Conservation (phyloP, 176 grass and related monocot genomes). For the Otatea glauca region DNA sequence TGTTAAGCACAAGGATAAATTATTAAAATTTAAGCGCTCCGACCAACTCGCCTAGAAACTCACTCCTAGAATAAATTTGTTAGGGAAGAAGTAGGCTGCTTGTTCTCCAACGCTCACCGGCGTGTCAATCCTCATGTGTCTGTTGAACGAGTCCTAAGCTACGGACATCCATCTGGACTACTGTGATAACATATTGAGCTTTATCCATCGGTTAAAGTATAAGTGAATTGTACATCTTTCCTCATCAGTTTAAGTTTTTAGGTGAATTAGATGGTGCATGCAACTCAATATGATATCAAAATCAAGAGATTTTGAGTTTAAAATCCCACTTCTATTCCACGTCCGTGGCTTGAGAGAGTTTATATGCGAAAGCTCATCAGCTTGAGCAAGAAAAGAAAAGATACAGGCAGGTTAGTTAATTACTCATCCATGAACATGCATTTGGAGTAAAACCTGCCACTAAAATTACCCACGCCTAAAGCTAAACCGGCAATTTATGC, state of each 20-base stretch:
- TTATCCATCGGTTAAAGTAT: not conserved
- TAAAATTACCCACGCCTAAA: not conserved
- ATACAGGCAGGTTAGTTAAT: not conserved
- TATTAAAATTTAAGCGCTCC: not conserved
- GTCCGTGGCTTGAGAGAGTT: no score
- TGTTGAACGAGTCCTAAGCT: not conserved
- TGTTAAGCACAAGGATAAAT: not conserved
- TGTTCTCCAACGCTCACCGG: not conserved
- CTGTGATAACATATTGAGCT: not conserved
- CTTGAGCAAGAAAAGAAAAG: not conserved
- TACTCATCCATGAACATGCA: not conserved
- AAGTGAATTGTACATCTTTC: no score
- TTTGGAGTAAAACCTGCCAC: not conserved
- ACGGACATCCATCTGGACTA: not conserved
- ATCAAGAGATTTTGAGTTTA: no score
- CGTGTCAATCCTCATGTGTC: not conserved
- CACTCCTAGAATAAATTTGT: not conserved
- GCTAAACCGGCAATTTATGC: not conserved
- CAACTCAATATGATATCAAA: no score
- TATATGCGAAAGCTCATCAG: no score
- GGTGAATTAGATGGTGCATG: no score
- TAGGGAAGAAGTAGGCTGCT: not conserved
- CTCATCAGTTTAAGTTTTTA: no score
- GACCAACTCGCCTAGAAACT: not conserved
- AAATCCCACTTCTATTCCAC: no score